These are phyloP conservation scores for Diplodia seriata DNA, from an alignment of 2,329 filamentous ascomycete species.

Conservation along the genomic window DNA sequence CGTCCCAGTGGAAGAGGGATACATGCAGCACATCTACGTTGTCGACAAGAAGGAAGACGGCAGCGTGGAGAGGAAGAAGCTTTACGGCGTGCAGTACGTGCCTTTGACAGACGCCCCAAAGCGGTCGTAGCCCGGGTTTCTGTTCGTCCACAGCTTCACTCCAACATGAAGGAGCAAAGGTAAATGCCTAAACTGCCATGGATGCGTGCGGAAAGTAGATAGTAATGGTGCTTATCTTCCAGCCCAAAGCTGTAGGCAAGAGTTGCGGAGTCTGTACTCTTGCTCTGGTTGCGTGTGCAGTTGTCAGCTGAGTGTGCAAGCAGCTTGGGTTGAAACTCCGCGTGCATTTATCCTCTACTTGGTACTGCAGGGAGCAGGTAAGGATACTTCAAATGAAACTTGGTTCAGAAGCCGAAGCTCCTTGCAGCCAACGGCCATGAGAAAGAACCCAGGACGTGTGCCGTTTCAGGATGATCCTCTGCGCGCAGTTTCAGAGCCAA, in stretches of 20 bases:
- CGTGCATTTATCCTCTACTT: neutral
- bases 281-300: too few species aligned
- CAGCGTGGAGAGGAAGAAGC: slow-evolving; percentile 63
- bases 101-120: slow-evolving; percentile 74
- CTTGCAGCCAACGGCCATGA: neutral
- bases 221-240: neutral
- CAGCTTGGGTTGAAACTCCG: neutral
- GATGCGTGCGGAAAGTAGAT: neutral
- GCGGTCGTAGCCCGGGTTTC: slow-evolving; percentile 29
- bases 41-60: slow-evolving; percentile 75
- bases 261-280: too few species aligned
- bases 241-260: neutral
- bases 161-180: too few species aligned
- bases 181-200: neutral
- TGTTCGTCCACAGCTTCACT: neutral
- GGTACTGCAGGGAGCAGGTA: neutral
- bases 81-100: slow-evolving; percentile 78
- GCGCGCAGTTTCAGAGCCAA: neutral
- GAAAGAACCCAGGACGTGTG: neutral
- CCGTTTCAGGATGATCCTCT: slow-evolving; percentile 1
- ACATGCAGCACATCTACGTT: slow-evolving; percentile 72
- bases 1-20: slow-evolving; percentile 70
- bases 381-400: neutral
- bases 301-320: too few species aligned
- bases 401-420: neutral